Percentiles rank a stretch among this genome's conserved stretches.
These are phyloP conservation scores for Hypoxylon trugodes DNA, from an alignment of 495 filamentous ascomycete genomes.

Conservation along the genomic window DNA sequence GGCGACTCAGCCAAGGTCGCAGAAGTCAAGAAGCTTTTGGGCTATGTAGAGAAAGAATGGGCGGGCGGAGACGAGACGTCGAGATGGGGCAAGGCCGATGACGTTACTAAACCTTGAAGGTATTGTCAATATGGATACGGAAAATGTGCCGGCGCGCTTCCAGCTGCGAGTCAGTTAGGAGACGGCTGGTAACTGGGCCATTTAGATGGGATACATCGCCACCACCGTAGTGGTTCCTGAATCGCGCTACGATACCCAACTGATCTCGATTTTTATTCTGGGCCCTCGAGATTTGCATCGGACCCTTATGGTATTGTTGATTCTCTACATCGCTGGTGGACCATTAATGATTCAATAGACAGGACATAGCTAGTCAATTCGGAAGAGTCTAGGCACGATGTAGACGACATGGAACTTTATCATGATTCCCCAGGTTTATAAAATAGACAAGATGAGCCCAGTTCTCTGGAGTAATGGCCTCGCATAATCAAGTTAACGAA, in stretches of 20 bases:
- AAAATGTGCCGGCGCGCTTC: not conserved
- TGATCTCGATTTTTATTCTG: slow-evolving; percentile 3
- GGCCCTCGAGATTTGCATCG: not conserved
- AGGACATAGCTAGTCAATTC: not conserved
- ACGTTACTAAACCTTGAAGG: slow-evolving; percentile 21
- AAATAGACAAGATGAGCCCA: not conserved
- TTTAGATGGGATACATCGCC: slow-evolving; percentile 6
- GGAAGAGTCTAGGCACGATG: slow-evolving; percentile 1
- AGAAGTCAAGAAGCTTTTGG: slow-evolving; percentile 82
- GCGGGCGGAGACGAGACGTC: slow-evolving; percentile 81
- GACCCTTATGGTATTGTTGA: not conserved
- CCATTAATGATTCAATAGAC: slow-evolving; percentile 19
- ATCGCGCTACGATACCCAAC: slow-evolving; percentile 8
- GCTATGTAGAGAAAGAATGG: slow-evolving; percentile 88
- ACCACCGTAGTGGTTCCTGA: slow-evolving; percentile 10
- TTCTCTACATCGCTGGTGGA: slow-evolving; percentile 10
- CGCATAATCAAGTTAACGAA: not conserved
- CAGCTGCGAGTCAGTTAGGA: slow-evolving; percentile 11
- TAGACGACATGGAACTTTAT: not conserved
- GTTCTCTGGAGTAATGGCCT: not conserved
- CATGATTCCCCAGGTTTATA: not conserved
- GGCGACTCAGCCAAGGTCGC: slow-evolving; percentile 81
- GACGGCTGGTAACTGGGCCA: not conserved
- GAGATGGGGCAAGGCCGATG: slow-evolving; percentile 69
- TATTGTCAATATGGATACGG: not conserved